phyloP scores from a whole-genome alignment of 2,329 filamentous ascomycete species.

The Harringtonia lauricola region DNA sequence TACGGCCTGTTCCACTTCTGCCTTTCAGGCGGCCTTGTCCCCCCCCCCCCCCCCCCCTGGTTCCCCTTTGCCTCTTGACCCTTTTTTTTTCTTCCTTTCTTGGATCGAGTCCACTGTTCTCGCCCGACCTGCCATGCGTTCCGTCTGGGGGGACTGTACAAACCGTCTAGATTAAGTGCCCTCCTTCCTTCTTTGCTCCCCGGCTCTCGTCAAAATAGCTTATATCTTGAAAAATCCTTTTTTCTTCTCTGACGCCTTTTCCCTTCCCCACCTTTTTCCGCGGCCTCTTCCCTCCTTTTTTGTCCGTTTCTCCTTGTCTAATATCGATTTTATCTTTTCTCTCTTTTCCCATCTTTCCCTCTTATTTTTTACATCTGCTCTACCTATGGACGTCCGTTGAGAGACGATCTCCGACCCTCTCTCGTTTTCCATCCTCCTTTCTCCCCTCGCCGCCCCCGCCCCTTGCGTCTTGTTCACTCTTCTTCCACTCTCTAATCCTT shows the following conservation, averaged over 20 bases:
- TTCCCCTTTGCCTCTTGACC: too few species aligned
- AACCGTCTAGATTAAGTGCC: conserved; percentile 5
- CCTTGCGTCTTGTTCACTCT: too few species aligned
- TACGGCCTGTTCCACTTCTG: too few species aligned
- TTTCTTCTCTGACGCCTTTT: neutral
- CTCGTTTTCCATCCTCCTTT: neutral
- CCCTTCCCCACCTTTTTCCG: neutral
- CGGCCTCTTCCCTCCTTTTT: neutral
- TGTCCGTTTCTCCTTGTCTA: neutral
- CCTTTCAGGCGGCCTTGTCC: neutral
- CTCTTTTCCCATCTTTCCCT: neutral
- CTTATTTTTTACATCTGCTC: neutral
- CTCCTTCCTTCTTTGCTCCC: neutral
- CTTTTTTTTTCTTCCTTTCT: neutral
- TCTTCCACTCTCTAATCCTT: too few species aligned
- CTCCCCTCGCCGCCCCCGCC: neutral
- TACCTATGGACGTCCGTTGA: neutral
- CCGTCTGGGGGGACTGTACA: conserved; percentile 5
- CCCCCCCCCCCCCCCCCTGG: too few species aligned
- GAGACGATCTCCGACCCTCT: neutral
- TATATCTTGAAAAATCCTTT: neutral
- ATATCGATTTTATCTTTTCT: neutral
- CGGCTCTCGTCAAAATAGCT: neutral
- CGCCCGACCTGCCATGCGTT: conserved; percentile 11
- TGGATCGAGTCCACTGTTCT: neutral